A percentile compares a stretch with the other conserved stretches of the same genome.
These are phyloP conservation scores for Hemisphaericaspora xylofermentans DNA, from an alignment of 1,139 yeast genomes.

Conservation along the genomic window DNA sequence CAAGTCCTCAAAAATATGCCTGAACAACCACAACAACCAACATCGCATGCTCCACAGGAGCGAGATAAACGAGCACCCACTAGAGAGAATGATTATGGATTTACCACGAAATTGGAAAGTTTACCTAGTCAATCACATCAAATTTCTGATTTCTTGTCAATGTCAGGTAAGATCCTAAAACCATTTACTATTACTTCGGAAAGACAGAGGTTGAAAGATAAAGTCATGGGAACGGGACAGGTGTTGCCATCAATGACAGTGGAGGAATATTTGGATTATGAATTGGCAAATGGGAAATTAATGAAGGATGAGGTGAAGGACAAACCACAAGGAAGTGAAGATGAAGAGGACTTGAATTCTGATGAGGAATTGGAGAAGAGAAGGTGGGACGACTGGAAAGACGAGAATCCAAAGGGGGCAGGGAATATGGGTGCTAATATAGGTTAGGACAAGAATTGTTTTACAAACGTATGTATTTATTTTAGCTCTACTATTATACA, in stretches of 20 bases:
- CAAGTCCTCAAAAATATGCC: constrained; percentile 39
- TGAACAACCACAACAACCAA: constrained; percentile 5
- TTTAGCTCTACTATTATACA: constrained; percentile 1
- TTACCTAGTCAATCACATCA: constrained; percentile 29
- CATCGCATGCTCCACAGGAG: constrained; percentile 18
- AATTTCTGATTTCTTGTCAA: constrained; percentile 47
- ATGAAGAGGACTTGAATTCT: constrained; percentile 46
- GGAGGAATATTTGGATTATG: constrained; percentile 87
- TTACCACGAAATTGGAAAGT: constrained; percentile 55
- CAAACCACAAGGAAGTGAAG: constrained; percentile 19
- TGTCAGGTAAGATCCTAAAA: constrained; percentile 72
- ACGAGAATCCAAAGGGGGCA: constrained; percentile 79
- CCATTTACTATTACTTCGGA: constrained; percentile 78
- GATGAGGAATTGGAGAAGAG: constrained; percentile 58
- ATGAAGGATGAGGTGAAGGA: constrained; percentile 48
- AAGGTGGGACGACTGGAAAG: constrained; percentile 92
- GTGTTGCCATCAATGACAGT: constrained; percentile 92
- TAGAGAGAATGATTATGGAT: constrained; percentile 34
- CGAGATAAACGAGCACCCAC: constrained; percentile 13
- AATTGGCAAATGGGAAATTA: constrained; percentile 81
- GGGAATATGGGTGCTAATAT: constrained; percentile 82
- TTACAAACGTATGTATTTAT: constrained; percentile 1
- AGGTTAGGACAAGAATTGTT: constrained; percentile 45
- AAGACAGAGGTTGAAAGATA: constrained; percentile 55
- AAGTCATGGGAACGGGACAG: constrained; percentile 91